A percentile compares a stretch with the other conserved stretches of the same genome.
phyloP scores from a whole-genome alignment of 2,329 filamentous ascomycete species.

The Neonectria neomacrospora region DNA sequence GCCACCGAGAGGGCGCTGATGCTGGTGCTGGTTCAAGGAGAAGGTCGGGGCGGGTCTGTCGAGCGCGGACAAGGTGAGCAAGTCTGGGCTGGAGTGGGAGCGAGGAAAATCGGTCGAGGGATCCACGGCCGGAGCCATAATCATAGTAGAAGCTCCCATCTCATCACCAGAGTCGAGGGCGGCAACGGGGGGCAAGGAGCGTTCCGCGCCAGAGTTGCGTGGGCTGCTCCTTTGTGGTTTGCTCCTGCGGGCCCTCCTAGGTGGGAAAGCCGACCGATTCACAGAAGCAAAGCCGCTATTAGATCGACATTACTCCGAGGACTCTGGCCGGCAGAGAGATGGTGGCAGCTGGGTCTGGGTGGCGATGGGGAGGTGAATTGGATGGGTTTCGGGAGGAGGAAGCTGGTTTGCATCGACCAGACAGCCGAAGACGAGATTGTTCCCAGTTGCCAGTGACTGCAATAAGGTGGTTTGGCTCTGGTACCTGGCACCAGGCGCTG shows the following conservation, averaged over 20 bases:
- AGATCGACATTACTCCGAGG: conserved; percentile 44
- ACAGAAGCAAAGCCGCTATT: conserved; percentile 35
- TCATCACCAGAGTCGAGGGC: conserved; percentile 44
- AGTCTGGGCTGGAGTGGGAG: conserved; percentile 50
- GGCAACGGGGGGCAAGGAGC: conserved; percentile 25
- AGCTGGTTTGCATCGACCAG: conserved; percentile 12
- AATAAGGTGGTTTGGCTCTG: conserved; percentile 32
- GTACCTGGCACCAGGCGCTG: conserved; percentile 34
- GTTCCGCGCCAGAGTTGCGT: conserved; percentile 37
- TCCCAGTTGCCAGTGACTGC: conserved; percentile 24
- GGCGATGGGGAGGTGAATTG: conserved; percentile 21
- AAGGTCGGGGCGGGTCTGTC: conserved; percentile 39
- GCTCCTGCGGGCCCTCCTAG: conserved; percentile 10
- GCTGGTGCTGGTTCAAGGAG: conserved; percentile 34
- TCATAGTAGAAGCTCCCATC: conserved; percentile 51
- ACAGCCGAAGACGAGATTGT: conserved; percentile 16
- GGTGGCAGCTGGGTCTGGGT: conserved; percentile 19
- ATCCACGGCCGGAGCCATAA: conserved; percentile 54
- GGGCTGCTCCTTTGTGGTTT: conserved; percentile 8
- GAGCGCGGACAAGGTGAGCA: conserved; percentile 46
- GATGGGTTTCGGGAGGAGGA: conserved; percentile 10
- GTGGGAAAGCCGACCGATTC: conserved; percentile 38
- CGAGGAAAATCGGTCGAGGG: conserved; percentile 46
- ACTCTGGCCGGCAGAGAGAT: conserved; percentile 45
- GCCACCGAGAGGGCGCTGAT: conserved; percentile 24